Percentiles rank a stretch among this genome's conserved stretches.
These are phyloP conservation scores for Globisporangium paddicum DNA, from an alignment of 352 stramenopile species.

Conservation along the genomic window DNA sequence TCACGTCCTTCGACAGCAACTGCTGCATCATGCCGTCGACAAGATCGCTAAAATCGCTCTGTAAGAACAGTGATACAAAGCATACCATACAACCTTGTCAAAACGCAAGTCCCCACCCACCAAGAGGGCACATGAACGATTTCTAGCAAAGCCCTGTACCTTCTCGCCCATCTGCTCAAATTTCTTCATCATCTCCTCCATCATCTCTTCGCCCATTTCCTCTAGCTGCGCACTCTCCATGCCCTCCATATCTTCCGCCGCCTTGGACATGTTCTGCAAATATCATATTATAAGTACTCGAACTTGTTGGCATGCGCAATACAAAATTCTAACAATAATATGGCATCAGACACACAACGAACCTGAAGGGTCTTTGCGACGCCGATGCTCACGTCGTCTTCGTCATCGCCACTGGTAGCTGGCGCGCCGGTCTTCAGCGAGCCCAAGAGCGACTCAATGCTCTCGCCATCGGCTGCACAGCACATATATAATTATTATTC, in stretches of 20 bases:
- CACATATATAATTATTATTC: neutral
- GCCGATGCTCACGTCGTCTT: slow-evolving; percentile 73
- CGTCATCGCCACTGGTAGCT: slow-evolving; percentile 23
- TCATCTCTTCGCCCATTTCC: slow-evolving; percentile 93
- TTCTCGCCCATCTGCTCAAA: slow-evolving; percentile 95
- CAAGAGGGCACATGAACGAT: neutral
- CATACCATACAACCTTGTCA: neutral
- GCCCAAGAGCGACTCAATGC: slow-evolving; percentile 69
- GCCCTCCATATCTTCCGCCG: slow-evolving; percentile 83
- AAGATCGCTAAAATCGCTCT: slow-evolving; percentile 90
- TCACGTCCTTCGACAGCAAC: slow-evolving; percentile 96
- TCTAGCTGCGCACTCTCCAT: slow-evolving; percentile 80
- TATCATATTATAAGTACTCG: neutral
- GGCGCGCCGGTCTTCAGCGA: slow-evolving; percentile 30
- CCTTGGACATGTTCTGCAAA: slow-evolving; percentile 84
- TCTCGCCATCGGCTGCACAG: slow-evolving; percentile 40
- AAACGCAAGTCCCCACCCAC: neutral
- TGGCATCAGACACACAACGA: slow-evolving; percentile 2
- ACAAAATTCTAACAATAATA: neutral
- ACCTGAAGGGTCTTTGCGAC: slow-evolving; percentile 86
- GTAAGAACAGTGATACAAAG: neutral
- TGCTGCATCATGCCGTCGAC: slow-evolving; percentile 99
- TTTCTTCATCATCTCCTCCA: slow-evolving; percentile 95
- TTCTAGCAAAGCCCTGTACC: slow-evolving; percentile 23
- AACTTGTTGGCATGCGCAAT: neutral